Evolutionary conservation across 140 eudicot species (phyloP).

Genomic region (Erigeron philadelphicus): DNA sequence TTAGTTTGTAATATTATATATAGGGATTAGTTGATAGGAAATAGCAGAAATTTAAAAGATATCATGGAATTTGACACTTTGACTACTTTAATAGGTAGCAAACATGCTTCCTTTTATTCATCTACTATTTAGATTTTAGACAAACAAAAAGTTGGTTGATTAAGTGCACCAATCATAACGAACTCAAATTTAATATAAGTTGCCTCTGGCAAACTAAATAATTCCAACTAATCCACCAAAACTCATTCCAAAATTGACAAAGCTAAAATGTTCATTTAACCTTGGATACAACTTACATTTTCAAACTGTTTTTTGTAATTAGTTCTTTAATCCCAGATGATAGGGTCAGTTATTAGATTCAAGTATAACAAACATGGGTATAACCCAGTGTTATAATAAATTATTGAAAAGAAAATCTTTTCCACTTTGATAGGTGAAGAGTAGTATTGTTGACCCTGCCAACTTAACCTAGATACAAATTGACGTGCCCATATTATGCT

Average conservation of each 20-base stretch:
- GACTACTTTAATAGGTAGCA: not conserved
- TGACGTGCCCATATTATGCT: no score
- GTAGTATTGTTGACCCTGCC: no score
- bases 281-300: no score
- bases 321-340: no score
- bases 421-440: no score
- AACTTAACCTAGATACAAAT: no score
- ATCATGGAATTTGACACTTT: not conserved
- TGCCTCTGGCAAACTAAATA: not conserved
- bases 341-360: no score
- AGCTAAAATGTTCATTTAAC: no score
- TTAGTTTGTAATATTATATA: not conserved
- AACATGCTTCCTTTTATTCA: not conserved
- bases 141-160: slow-evolving; percentile 10
- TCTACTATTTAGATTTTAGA: not conserved
- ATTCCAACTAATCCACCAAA: slow-evolving; percentile 20
- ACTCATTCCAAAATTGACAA: slow-evolving; percentile 3
- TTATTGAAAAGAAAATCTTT: no score
- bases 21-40: not conserved
- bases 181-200: not conserved
- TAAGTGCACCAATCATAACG: slow-evolving; percentile 8
- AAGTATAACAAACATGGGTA: no score
- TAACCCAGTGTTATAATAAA: no score
- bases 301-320: no score
- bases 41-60: not conserved